A percentile compares a stretch with the other conserved stretches of the same genome.
Evolutionary conservation across 2,329 filamentous ascomycete genomes (phyloP).

Genomic region (Westerdykella ornata): DNA sequence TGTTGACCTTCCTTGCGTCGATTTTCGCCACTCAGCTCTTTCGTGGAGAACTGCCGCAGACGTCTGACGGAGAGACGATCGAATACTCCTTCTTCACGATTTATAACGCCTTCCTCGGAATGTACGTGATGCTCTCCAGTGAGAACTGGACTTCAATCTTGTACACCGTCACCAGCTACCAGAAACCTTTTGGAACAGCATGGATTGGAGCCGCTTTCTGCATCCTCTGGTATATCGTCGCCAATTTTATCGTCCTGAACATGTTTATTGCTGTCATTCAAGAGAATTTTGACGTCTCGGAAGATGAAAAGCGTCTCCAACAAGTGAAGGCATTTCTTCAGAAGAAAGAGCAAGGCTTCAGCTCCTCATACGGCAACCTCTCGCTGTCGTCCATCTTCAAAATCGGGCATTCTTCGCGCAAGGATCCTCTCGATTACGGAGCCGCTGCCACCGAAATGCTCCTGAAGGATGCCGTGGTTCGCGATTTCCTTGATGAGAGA

Average conservation of each 20-base stretch:
- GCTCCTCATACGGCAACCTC: slow-evolving; percentile 60
- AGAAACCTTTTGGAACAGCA: slow-evolving; percentile 60
- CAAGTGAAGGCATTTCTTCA: slow-evolving; percentile 94
- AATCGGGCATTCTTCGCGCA: slow-evolving; percentile 55
- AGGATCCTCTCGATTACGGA: slow-evolving; percentile 86
- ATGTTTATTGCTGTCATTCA: slow-evolving; percentile 99
- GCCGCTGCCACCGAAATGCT: slow-evolving; percentile 93
- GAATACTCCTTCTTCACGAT: slow-evolving; percentile 79
- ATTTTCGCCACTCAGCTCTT: slow-evolving; percentile 94
- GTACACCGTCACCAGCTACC: slow-evolving; percentile 70
- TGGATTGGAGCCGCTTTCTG: slow-evolving; percentile 92
- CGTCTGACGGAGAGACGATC: slow-evolving; percentile 56
- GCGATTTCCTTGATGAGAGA: slow-evolving; percentile 82
- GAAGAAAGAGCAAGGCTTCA: slow-evolving; percentile 72
- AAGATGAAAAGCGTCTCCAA: slow-evolving; percentile 94
- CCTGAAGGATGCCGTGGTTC: slow-evolving; percentile 89
- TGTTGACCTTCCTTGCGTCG: slow-evolving; percentile 87
- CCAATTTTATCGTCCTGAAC: slow-evolving; percentile 93
- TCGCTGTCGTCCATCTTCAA: slow-evolving; percentile 61
- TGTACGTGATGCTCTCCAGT: slow-evolving; percentile 95
- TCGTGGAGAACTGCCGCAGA: slow-evolving; percentile 69
- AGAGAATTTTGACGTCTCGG: slow-evolving; percentile 97
- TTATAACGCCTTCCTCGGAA: slow-evolving; percentile 91
- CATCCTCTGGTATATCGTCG: slow-evolving; percentile 90
- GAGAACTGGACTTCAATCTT: slow-evolving; percentile 91